These are phyloP conservation scores for Coemansia erecta DNA, from an alignment of 192 early-diverging fungal genomes.

Conservation along the genomic window DNA sequence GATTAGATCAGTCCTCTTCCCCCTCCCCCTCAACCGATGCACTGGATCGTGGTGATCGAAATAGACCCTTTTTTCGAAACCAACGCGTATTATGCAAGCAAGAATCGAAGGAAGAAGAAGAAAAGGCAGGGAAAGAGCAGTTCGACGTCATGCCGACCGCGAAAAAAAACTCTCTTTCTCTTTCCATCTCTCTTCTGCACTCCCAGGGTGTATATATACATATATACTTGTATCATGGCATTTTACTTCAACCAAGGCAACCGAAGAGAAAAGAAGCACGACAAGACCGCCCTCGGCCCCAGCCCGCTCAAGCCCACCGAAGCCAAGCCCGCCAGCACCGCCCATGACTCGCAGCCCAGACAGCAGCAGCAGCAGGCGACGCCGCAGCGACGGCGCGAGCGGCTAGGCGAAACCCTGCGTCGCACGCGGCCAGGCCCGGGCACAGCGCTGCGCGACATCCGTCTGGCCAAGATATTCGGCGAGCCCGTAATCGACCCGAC, in stretches of 20 bases:
- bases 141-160: no score
- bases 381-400: constrained; percentile 1
- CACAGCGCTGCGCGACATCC: constrained; percentile 20
- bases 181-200: not conserved
- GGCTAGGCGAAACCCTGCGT: constrained; percentile 23
- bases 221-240: constrained; percentile 21
- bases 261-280: constrained; percentile 6
- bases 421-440: not conserved
- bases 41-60: no score
- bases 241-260: constrained; percentile 49
- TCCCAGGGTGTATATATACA: not conserved
- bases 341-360: not conserved
- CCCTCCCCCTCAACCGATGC: no score
- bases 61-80: no score
- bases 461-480: constrained; percentile 33
- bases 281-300: not conserved
- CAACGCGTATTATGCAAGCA: no score
- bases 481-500: constrained; percentile 4
- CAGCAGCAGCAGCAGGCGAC: constrained; percentile 3
- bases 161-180: constrained; percentile 1
- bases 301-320: not conserved
- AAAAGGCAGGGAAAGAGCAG: no score
- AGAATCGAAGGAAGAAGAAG: no score
- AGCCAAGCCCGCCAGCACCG: not conserved
- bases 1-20: no score